Percentiles rank a stretch among this genome's conserved stretches.
These are phyloP conservation scores for Trichoderma oligosporum DNA, from an alignment of 2,329 filamentous ascomycete species.

Conservation along the genomic window DNA sequence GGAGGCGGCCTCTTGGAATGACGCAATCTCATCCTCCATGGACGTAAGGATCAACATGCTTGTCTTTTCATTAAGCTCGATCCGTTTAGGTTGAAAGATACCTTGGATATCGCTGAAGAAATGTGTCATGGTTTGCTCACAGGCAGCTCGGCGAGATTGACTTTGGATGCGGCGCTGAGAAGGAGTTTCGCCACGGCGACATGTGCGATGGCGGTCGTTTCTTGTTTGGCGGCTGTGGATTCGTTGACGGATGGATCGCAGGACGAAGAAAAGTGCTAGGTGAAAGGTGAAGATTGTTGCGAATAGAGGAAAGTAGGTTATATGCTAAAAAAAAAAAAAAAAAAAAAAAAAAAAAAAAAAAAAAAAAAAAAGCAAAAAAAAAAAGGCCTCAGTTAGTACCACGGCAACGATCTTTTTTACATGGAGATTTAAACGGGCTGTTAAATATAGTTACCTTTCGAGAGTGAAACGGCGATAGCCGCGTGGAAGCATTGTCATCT, in stretches of 20 bases:
- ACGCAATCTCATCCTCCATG: constrained; percentile 48
- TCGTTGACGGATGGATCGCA: constrained; percentile 15
- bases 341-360: too few relatives aligned
- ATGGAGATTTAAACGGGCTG: background rate
- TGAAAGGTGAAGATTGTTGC: constrained; percentile 19
- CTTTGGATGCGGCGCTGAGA: constrained; percentile 28
- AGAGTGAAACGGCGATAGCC: background rate
- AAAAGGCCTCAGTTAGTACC: background rate
- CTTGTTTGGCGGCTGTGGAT: background rate
- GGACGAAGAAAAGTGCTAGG: constrained; percentile 6
- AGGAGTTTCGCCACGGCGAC: constrained; percentile 18
- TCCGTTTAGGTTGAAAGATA: background rate
- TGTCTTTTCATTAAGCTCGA: constrained; percentile 9
- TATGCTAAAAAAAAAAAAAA: background rate
- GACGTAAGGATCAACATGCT: constrained; percentile 13
- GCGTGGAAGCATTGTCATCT: background rate
- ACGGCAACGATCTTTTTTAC: background rate
- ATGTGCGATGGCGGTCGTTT: background rate
- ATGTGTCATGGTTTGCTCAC: constrained; percentile 22
- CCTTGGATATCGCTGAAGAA: constrained; percentile 19
- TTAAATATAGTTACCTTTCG: constrained; percentile 2
- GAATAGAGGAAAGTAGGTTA: constrained; percentile 7
- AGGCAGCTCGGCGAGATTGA: constrained; percentile 23
- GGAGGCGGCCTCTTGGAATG: constrained; percentile 44
- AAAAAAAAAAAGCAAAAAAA: too few relatives aligned